phyloP scores from a whole-genome alignment of 176 grass and related monocot species.

The Carex parvula region DNA sequence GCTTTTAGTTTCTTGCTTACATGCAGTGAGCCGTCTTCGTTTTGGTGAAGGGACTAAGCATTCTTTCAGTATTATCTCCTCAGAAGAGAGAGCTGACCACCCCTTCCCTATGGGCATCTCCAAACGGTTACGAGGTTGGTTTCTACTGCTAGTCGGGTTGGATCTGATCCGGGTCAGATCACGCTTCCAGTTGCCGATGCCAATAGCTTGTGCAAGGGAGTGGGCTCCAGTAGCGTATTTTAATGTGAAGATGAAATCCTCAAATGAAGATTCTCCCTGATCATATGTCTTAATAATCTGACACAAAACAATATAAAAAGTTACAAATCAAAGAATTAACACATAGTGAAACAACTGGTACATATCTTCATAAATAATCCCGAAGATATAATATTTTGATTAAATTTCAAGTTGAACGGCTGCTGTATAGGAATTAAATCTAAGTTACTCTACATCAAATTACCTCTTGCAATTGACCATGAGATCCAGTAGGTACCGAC shows the following conservation, averaged over 20 bases:
- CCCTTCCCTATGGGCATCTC: constrained; percentile 86
- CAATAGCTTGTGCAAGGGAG: constrained; percentile 54
- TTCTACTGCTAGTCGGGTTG: constrained; percentile 56
- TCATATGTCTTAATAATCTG: constrained; percentile 71
- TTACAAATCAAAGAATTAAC: neutral
- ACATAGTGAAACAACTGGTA: too few species aligned
- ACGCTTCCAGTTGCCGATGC: constrained; percentile 62
- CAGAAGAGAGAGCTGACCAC: constrained; percentile 63
- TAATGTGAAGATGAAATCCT: constrained; percentile 77
- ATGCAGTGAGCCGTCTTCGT: neutral
- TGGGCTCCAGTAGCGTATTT: constrained; percentile 52
- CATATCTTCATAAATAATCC: too few species aligned
- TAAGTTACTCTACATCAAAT: neutral
- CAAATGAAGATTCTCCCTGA: constrained; percentile 57
- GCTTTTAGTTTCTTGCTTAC: neutral
- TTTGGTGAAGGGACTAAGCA: neutral
- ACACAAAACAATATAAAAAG: constrained; percentile 25
- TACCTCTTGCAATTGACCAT: constrained; percentile 40
- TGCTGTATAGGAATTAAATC: neutral
- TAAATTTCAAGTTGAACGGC: neutral
- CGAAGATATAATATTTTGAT: neutral
- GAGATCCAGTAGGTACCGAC: constrained; percentile 40
- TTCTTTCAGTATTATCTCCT: constrained; percentile 44
- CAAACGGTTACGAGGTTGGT: constrained; percentile 30
- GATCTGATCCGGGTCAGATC: constrained; percentile 77